Percentiles rank a stretch among this genome's conserved stretches.
Conservation (phyloP, 495 filamentous ascomycete species). For the Penicillium angulare region DNA sequence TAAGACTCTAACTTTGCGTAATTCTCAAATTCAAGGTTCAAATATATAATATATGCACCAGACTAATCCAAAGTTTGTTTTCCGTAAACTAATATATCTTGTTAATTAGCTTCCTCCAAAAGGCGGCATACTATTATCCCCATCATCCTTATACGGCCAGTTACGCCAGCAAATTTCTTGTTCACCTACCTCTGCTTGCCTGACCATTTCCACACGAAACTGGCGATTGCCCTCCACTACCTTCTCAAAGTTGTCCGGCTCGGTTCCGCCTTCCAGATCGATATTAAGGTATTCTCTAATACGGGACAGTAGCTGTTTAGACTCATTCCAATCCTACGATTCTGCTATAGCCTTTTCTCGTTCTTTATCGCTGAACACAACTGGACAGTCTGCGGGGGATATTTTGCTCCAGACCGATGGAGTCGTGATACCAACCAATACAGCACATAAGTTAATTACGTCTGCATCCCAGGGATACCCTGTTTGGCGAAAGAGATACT, state of each 20-base stretch:
- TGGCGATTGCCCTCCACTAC: conserved; percentile 19
- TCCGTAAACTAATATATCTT: no score
- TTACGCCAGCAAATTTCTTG: conserved; percentile 17
- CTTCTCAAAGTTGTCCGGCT: conserved; percentile 31
- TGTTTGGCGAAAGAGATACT: conserved; percentile 34
- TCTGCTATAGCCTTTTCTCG: conserved; percentile 27
- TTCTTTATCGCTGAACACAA: conserved; percentile 28
- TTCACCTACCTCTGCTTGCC: conserved; percentile 22
- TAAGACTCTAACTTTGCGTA: no score
- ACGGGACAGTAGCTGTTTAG: conserved; percentile 26
- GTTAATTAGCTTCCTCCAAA: no score
- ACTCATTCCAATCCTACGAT: no score
- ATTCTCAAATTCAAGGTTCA: no score
- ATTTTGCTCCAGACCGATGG: conserved; percentile 31
- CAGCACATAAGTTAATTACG: conserved; percentile 33
- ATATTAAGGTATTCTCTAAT: conserved; percentile 28
- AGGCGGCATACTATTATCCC: conserved; percentile 11
- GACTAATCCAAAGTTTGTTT: no score
- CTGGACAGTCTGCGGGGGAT: conserved; percentile 24
- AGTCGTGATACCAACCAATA: conserved; percentile 33
- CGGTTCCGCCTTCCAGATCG: conserved; percentile 32
- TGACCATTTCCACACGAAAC: conserved; percentile 27
- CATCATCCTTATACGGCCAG: conserved; percentile 16
- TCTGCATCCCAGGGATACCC: conserved; percentile 39
- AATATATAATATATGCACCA: no score